Percentiles rank a stretch among this genome's conserved stretches.
phyloP scores from a whole-genome alignment of 257 asterid species.

The Przewalskia tangutica region DNA sequence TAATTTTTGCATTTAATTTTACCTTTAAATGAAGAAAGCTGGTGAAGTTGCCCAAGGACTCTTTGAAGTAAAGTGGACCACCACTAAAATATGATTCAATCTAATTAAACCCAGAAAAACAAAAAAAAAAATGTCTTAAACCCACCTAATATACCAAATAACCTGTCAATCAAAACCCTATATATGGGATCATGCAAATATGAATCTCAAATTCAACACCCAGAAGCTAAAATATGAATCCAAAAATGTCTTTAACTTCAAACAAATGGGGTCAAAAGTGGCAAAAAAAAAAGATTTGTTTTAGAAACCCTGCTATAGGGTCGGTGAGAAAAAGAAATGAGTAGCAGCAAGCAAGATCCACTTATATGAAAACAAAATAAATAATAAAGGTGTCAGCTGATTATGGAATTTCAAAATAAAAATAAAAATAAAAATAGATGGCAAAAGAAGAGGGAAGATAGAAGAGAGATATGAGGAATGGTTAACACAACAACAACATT shows the following conservation, averaged over 20 bases:
- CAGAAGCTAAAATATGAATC: neutral
- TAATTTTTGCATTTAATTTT: neutral
- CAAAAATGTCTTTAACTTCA: neutral
- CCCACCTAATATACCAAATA: neutral
- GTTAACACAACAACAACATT: constrained; percentile 13
- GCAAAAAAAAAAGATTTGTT: neutral
- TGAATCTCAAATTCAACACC: neutral
- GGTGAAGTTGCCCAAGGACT: neutral
- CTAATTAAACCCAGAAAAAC: neutral
- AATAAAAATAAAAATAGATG: neutral
- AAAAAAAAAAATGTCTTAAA: neutral
- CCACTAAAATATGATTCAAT: neutral
- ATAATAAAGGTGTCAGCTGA: constrained; percentile 12
- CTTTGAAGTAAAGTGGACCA: neutral
- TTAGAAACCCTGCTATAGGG: neutral
- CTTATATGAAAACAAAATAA: neutral
- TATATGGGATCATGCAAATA: neutral
- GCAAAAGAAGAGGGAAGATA: constrained; percentile 24
- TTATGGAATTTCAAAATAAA: neutral
- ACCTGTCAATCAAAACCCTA: neutral
- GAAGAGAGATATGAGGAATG: constrained; percentile 34
- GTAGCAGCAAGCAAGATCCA: neutral
- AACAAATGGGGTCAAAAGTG: neutral
- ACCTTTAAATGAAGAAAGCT: constrained; percentile 10
- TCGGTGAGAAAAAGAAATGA: neutral